Base-by-base conservation (phyloP, 2,329 filamentous ascomycete species). In the Monilinia fructicola region DNA sequence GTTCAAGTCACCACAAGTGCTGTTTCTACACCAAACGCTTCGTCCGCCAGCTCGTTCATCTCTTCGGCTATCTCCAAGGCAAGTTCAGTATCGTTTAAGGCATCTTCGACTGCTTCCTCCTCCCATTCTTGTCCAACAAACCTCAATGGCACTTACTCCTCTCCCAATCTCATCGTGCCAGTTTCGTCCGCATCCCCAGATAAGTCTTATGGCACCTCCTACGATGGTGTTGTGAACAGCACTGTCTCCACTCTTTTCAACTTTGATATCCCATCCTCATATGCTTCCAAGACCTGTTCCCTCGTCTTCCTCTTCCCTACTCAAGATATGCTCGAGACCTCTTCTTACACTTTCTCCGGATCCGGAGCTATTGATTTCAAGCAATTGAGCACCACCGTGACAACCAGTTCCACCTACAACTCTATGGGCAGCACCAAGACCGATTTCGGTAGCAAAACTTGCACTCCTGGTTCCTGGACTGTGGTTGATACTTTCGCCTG, bases 251-350 rank as follows among this genome's bases (percentile, higher is more conserved):
- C 84, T 16, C 83, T 90, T 73, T 90, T 88, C 83, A 89, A 89
- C 79, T 91, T 91, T 77, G 86, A 89, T 73, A 84, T 91, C 54
- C 84, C 84, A 1, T 69, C 76, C 4, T 76, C 78, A 6, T 81
- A 85, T 71, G 71, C 56, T 4, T 59, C 79, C 11, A 54, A 46
- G 16, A 84, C 78, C 9, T 91, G 88, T 79, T 83, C 81, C 65
- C 79, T 90, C 11, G 79, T 87, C 66, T 91, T 91, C 83, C 79
- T 89, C 54, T 84, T 90, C 77, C 88, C 89, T 14, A 71, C 79
- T 61, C 76, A 85, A 69, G 72, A 79, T 21, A 77, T 87, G 44
- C 83, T 89, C n/a, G 77, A 85, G 76, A 87, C 86, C 1, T 87
- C 86, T 0, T 79, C 80, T 14, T 89, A 80, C 77, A 82, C 78